These are phyloP conservation scores for Cicer yamashitae DNA, from an alignment of 306 rosid species.

Conservation along the genomic window DNA sequence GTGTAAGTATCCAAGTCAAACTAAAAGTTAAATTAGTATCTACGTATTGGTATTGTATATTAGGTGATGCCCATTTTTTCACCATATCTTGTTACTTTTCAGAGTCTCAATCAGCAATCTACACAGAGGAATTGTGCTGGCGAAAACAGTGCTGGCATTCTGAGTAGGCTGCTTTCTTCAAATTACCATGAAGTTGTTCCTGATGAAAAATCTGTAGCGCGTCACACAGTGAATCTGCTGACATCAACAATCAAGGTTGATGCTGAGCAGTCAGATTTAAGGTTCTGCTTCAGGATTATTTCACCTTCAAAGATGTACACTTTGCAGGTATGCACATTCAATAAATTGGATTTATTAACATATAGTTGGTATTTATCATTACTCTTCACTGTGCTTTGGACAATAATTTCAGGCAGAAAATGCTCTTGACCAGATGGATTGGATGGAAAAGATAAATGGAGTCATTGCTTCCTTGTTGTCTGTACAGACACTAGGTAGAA, in stretches of 20 bases:
- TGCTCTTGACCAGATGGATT: constrained; percentile 79
- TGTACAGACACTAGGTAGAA: constrained; percentile 57
- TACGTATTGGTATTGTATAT: constrained; percentile 14
- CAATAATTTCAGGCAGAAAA: constrained; percentile 76
- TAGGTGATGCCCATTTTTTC: constrained; percentile 10
- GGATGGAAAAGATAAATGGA: constrained; percentile 85
- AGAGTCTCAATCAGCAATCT: constrained; percentile 57
- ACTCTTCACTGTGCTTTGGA: constrained; percentile 6
- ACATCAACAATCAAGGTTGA: constrained; percentile 83
- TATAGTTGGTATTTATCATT: constrained; percentile 9
- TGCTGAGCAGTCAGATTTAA: constrained; percentile 78
- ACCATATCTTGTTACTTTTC: constrained; percentile 45
- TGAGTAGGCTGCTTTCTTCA: constrained; percentile 69
- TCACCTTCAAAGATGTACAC: constrained; percentile 72
- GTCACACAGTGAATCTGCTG: constrained; percentile 76
- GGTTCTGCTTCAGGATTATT: constrained; percentile 87
- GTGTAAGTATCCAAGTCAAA: constrained; percentile 58
- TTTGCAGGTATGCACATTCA: constrained; percentile 61
- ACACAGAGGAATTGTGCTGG: constrained; percentile 52
- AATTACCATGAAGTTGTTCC: constrained; percentile 57
- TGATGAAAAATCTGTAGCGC: constrained; percentile 69
- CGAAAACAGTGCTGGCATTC: constrained; percentile 66
- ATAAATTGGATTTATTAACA: neutral
- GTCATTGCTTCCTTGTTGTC: constrained; percentile 75
- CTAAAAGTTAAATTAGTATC: constrained; percentile 33